phyloP scores from a whole-genome alignment of 1,284 basidiomycete genomes.

The Puccinia novopanici region DNA sequence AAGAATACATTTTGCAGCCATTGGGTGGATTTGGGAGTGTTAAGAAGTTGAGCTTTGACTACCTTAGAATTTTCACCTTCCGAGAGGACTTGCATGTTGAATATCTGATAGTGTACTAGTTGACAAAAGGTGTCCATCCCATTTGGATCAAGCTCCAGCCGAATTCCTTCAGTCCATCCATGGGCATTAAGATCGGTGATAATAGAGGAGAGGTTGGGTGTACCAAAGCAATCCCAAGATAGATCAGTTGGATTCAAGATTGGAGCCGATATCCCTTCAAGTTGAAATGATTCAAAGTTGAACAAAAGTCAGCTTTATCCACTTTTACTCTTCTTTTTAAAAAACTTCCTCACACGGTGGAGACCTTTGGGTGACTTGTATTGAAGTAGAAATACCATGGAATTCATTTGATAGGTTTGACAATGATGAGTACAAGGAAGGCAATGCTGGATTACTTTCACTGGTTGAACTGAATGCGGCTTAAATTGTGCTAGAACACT shows the following conservation, averaged over 20 bases:
- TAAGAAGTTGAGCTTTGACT: not conserved
- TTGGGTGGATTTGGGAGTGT: not conserved
- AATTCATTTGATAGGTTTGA: not conserved
- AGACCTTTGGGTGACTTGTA: no score
- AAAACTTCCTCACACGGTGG: constrained; percentile 12
- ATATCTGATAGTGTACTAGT: not conserved
- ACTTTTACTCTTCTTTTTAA: no score
- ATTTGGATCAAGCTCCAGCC: constrained; percentile 10
- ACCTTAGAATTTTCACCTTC: not conserved
- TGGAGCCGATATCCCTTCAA: not conserved
- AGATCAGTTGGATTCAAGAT: not conserved
- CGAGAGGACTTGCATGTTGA: not conserved
- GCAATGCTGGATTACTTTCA: no score
- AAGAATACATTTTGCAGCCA: not conserved
- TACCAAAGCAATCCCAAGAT: constrained; percentile 12
- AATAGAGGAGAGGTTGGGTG: not conserved
- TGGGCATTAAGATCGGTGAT: not conserved
- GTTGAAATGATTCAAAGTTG: not conserved
- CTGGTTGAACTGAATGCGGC: no score
- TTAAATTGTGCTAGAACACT: no score
- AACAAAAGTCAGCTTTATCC: not conserved
- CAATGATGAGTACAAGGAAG: no score
- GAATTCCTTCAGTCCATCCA: not conserved
- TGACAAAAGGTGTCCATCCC: not conserved
- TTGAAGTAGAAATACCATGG: not conserved